A percentile compares a stretch with the other conserved stretches of the same genome.
Evolutionary conservation across 2,329 filamentous ascomycete genomes (phyloP).

Genomic region (Fusarium heterosporum): DNA sequence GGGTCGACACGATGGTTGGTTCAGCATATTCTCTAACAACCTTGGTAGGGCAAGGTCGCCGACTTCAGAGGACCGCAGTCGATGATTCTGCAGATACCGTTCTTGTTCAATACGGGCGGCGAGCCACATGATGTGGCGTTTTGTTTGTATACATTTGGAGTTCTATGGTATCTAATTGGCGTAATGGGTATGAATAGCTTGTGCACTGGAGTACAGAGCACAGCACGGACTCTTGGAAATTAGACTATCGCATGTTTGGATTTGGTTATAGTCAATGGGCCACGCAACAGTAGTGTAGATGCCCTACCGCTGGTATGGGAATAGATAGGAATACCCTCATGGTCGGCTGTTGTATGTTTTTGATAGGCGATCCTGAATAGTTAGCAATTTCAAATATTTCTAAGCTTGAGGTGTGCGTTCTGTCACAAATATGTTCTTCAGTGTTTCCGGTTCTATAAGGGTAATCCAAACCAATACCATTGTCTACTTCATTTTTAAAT

Average conservation of each 20-base stretch:
- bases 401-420: not conserved
- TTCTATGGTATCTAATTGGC: constrained; percentile 25
- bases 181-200: constrained; percentile 17
- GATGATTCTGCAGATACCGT: constrained; percentile 20
- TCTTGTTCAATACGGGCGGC: constrained; percentile 4
- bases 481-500: constrained; percentile 12
- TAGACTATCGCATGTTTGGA: constrained; percentile 29
- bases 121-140: constrained; percentile 25
- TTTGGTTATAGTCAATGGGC: constrained; percentile 28
- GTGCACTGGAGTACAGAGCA: constrained; percentile 28
- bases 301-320: constrained; percentile 22
- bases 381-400: constrained; percentile 9
- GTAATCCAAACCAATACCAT: constrained; percentile 8
- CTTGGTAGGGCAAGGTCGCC: constrained; percentile 40
- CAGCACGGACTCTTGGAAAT: constrained; percentile 22
- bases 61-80: constrained; percentile 45
- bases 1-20: constrained; percentile 53
- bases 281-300: constrained; percentile 13
- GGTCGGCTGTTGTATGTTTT: constrained; percentile 22
- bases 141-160: constrained; percentile 35
- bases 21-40: constrained; percentile 53
- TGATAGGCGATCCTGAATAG: constrained; percentile 29
- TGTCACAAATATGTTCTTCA: not conserved
- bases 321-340: constrained; percentile 42
- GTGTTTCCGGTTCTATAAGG: not conserved